Base-by-base conservation (phyloP, 192 early-diverging fungal genomes). In the Martensiomyces pterosporus region DNA sequence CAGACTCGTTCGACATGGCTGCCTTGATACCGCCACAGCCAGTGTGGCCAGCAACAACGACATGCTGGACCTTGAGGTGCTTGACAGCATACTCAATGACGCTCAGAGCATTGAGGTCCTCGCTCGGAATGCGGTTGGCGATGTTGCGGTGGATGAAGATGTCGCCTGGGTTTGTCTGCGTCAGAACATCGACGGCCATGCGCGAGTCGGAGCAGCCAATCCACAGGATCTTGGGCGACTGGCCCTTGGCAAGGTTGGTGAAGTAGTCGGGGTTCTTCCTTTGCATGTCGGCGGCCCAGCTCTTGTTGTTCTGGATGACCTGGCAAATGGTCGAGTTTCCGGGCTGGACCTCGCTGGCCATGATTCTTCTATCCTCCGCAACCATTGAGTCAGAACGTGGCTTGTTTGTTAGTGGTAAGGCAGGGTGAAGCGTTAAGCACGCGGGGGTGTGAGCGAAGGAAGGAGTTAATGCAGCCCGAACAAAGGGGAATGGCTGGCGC, bases 121-220 rank as follows among this genome's bases (percentile, higher is more conserved):
- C 79, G 64, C 85, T 80, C 4, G 71, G 73, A 22, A 97, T 82
- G 33, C 89, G 84, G 75, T 97, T 97, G 55, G 93, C 96, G 47
- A 99, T 95, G 78, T 97, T 99, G 57, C 96, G 81, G 75, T 96
- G 93, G 9, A 96, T 88, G 71, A 99, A 99, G 25, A 97, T 75
- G 49, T 96, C 90, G 14, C 94, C 94, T 9, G 64, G 64, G 16
- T 59, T 43, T 16, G 60, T 60, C 45, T 67, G 75, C 9, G 82
- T 75, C 37, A 96, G 59, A 24, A 83, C 75, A 43, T 93, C 89
- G 24, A 90, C 86, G 24, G 91, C 86, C 19, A 94, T 89, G 50
- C 96, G 87, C 19, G 93, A 93, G 64, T 97, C 96, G 9, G 89
- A 83, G 75, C 95, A 98, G 1, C 77, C 77, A 44, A 98, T 86